Conservation (phyloP, 148 eudicot species). For the Euryodendron excelsum region DNA sequence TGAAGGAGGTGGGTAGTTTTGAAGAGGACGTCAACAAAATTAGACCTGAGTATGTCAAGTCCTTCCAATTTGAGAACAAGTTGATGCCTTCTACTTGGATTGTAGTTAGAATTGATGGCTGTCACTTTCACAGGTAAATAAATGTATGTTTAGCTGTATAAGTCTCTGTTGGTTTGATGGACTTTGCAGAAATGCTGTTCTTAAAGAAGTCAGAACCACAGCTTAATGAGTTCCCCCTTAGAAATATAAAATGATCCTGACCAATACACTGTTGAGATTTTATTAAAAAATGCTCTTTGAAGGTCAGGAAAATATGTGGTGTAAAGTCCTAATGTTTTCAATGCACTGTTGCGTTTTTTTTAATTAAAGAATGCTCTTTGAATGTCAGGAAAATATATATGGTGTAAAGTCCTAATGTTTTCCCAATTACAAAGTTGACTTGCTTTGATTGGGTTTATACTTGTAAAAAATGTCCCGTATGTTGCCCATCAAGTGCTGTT, state of each 20-base stretch:
- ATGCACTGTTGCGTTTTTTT: no score
- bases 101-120: slow-evolving; percentile 87
- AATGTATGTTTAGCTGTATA: background rate
- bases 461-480: no score
- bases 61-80: slow-evolving; percentile 54
- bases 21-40: slow-evolving; percentile 48
- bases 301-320: background rate
- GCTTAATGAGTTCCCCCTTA: background rate
- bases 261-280: background rate
- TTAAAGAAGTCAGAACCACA: background rate
- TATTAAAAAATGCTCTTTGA: no score
- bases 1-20: slow-evolving; percentile 61
- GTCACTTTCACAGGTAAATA: slow-evolving; percentile 82
- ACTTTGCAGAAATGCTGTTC: background rate
- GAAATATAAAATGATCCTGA: background rate
- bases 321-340: no score
- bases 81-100: slow-evolving; percentile 82
- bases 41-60: slow-evolving; percentile 61
- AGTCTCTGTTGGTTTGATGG: background rate
- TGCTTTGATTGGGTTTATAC: no score
- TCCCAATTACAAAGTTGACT: no score
- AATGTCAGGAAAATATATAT: background rate
- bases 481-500: no score
- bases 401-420: no score
- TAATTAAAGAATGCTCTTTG: no score